Evolutionary conservation across 108 stramenopile genomes (phyloP), one percentile per base, ranked within the genome.

Genomic region (Chaetoceros muelleri): DNA sequence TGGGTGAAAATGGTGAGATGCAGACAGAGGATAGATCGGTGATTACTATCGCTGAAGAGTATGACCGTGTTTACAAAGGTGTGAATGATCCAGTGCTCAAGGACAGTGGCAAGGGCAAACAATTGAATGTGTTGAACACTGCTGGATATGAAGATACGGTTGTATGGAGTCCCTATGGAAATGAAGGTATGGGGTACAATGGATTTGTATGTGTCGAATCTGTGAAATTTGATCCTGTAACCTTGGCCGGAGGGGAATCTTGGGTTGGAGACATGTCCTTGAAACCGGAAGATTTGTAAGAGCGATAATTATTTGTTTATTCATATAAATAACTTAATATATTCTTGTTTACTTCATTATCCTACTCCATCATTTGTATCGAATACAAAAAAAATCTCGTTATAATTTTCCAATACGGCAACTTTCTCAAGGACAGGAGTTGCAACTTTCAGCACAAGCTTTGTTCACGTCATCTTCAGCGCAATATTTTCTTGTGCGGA

Each of bases 111-210:
- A 93, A 73, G 46, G 85, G 86, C 57, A 89, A 91, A 62, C 45
- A 80, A 78, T 69, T 95, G 62, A 60, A 77, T 44, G 75, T 95
- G 18, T 54, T 81, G 30, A 93, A 94, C 76, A 73, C 67, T 44
- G 82, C 74, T n/a, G 96, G 96, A 28, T 97, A 85, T 79, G 80
- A 82, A 50, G 96, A 97, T 64, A 94, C 92, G 21, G 93, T 97
- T 30, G 26, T 97, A 29, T 97, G 96, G 96, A 90, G 75, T 62
- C 96, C 96, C 25, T 95, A 75, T 52, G 95, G 95, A 19, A 65
- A 94, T 59, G 96, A 95, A 59, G 93, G 81, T 52, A 97, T 97
- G 96, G 96, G 96, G 21, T 94, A 72, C 78, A 85, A 95, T 67
- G 85, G 89, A 71, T 97, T 97, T 67, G 84, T 97, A 22, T 97